These are phyloP conservation scores for Globisporangium orthogonon DNA, from an alignment of 352 stramenopile genomes.

Conservation along the genomic window DNA sequence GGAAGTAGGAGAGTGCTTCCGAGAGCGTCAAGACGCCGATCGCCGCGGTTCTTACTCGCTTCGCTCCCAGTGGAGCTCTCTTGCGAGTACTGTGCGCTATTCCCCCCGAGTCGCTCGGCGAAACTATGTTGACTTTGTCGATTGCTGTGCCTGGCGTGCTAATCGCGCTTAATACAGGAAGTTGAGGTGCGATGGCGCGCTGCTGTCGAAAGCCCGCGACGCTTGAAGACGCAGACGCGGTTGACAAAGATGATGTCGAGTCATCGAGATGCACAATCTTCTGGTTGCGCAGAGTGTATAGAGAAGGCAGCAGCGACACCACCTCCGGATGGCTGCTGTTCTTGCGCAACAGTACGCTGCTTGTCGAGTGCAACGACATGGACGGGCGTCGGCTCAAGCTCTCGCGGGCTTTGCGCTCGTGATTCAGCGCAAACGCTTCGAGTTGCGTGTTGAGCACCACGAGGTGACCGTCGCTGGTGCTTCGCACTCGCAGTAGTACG, in stretches of 20 bases:
- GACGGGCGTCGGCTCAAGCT: background rate
- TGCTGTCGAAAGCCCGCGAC: background rate
- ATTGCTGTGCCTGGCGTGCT: background rate
- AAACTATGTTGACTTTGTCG: background rate
- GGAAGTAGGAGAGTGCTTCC: conserved; percentile 7
- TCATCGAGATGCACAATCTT: conserved; percentile 3
- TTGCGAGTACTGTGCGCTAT: background rate
- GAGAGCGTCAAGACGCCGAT: conserved; percentile 15
- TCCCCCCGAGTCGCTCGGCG: background rate
- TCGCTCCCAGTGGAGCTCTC: background rate
- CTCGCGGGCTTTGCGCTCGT: conserved; percentile 7
- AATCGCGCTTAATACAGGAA: conserved; percentile 2
- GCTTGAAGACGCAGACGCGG: background rate
- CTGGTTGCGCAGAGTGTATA: conserved; percentile 11
- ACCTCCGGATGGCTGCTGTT: background rate
- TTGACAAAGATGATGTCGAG: background rate
- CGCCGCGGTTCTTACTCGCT: conserved; percentile 5
- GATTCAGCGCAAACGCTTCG: conserved; percentile 5
- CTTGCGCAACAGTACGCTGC: background rate
- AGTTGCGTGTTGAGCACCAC: conserved; percentile 12
- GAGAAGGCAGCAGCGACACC: background rate
- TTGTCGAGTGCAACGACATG: background rate
- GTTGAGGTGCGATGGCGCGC: background rate
- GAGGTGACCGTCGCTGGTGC: conserved; percentile 10
- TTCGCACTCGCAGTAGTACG: conserved; percentile 4